Percentiles rank a stretch among this genome's conserved stretches.
These are phyloP conservation scores for Fusarium concolor DNA, from an alignment of 2,329 filamentous ascomycete species.

Conservation along the genomic window DNA sequence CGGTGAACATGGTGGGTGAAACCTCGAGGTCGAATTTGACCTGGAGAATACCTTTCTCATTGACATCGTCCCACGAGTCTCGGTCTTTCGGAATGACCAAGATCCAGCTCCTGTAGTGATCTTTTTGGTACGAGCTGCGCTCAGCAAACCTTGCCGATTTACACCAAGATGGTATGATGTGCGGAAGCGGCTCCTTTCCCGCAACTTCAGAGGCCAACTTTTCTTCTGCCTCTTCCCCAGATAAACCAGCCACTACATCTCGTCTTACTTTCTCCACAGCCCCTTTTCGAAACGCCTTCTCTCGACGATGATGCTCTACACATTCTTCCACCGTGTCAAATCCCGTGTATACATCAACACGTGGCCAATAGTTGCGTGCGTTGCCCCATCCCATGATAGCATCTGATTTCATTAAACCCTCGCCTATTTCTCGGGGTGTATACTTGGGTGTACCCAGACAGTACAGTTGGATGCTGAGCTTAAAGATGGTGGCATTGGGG, in stretches of 20 bases:
- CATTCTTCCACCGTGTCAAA: constrained; percentile 24
- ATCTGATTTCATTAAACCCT: not conserved
- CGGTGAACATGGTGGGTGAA: not conserved
- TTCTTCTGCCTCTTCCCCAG: constrained; percentile 7
- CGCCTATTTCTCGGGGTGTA: not conserved
- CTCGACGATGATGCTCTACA: constrained; percentile 24
- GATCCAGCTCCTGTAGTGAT: constrained; percentile 29
- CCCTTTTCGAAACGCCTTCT: constrained; percentile 19
- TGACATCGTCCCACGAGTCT: constrained; percentile 21
- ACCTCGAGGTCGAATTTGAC: constrained; percentile 28
- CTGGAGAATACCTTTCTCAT: constrained; percentile 15
- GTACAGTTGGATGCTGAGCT: constrained; percentile 35
- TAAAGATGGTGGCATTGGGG: not conserved
- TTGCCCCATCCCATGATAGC: not conserved
- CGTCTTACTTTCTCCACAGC: constrained; percentile 3
- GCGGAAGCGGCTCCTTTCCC: constrained; percentile 29
- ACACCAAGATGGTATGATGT: constrained; percentile 34
- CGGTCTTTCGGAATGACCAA: constrained; percentile 12
- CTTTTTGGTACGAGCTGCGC: not conserved
- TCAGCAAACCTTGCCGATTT: constrained; percentile 1
- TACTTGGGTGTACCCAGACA: constrained; percentile 3
- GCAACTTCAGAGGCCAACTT: constrained; percentile 8
- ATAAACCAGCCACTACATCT: constrained; percentile 8
- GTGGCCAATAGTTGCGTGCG: constrained; percentile 13
- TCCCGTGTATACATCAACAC: constrained; percentile 22